Conservation (phyloP, 352 stramenopile genomes). For the Elongisporangium undulatum region DNA sequence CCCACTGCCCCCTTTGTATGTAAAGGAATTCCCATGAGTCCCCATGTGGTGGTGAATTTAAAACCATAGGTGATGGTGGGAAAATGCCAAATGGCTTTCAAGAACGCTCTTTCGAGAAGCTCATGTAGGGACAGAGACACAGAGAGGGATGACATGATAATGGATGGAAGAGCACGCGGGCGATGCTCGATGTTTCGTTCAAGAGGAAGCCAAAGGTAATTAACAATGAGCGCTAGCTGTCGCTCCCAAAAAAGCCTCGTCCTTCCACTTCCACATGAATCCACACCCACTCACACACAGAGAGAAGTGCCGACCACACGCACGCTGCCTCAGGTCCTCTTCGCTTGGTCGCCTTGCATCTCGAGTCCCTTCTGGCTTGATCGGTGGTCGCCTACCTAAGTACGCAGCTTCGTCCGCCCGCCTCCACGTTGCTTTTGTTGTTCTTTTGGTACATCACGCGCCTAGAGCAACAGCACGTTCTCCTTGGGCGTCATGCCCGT, state of each 20-base stretch:
- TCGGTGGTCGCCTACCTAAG: neutral
- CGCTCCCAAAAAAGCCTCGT: neutral
- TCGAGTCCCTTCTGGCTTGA: too few relatives aligned
- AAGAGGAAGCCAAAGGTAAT: neutral
- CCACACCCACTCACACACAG: neutral
- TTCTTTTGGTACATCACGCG: constrained; percentile 1
- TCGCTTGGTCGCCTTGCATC: too few relatives aligned
- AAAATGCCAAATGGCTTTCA: neutral
- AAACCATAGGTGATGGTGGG: too few relatives aligned
- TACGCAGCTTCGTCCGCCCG: neutral
- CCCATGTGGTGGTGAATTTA: too few relatives aligned
- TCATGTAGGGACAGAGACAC: neutral
- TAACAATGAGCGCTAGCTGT: neutral
- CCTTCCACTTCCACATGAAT: neutral
- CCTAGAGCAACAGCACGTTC: constrained; percentile 77
- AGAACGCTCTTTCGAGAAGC: too few relatives aligned
- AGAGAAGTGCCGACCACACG: neutral
- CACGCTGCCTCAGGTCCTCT: too few relatives aligned
- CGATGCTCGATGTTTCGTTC: neutral
- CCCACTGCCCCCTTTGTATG: too few relatives aligned
- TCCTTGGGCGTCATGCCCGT: constrained; percentile 78
- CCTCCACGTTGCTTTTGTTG: neutral
- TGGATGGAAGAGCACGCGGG: neutral
- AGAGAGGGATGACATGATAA: neutral
- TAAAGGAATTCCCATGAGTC: neutral